Evolutionary conservation across 768 basidiomycete genomes (phyloP), one percentile per base, ranked within the genome.

Genomic region (Xerocomellus dryophilus): DNA sequence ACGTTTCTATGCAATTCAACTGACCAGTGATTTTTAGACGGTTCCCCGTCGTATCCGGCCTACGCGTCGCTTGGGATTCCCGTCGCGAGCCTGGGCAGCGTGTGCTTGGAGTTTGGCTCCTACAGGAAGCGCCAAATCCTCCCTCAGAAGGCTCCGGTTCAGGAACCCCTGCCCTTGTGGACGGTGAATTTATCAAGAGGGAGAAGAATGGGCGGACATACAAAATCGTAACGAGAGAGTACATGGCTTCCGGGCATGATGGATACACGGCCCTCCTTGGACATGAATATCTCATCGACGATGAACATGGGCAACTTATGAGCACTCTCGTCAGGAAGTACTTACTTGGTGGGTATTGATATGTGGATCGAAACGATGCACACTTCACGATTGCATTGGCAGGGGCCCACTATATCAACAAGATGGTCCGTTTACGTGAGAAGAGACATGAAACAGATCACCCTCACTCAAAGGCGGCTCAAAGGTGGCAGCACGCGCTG

Each of bases 51-150:
- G 76, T 96, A 35, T 88, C 93, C 21, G 93, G 93, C 17, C 78
- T 95, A 36, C 83, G 82, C 11, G 86, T 95, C 9, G 79, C 82
- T 17, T 95, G 93, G 93, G 93, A 97, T 67, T 94, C 91, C 35
- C 79, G 81, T 27, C 78, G 76, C 39, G 79, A 81, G 2, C 80
- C 90, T 0, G 85, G 86, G 15, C 74, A 85, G 49, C 84, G 93
- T 15, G 81, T 97, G 7, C 69, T 86, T 21, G 86, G 86, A 4
- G 75, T 96, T 20, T 85, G 85, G 82, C 72, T 86, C 41, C 57
- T 81, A 55, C 72, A 76, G 61, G 69, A 78, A 54, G 50, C 54
- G 1, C 35, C 50, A 4, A 34, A 66, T n/a, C 46, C 62, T 15
- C 62, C 60, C 2, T 56, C 64, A 14, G 64, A 64, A 29, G 53